phyloP scores from a whole-genome alignment of 495 filamentous ascomycete species.

The Penicillium desertorum region DNA sequence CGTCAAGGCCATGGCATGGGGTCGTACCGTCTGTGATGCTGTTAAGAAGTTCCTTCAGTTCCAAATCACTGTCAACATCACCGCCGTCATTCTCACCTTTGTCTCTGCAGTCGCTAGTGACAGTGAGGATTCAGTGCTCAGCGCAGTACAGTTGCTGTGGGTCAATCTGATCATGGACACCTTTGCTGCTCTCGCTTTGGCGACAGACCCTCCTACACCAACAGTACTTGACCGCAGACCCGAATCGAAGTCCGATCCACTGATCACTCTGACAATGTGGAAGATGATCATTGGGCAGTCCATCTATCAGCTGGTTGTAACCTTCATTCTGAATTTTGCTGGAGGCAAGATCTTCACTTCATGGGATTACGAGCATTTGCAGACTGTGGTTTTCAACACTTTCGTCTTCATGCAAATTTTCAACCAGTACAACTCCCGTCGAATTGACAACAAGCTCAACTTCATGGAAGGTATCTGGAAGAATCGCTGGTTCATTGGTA shows the following conservation, averaged over 20 bases:
- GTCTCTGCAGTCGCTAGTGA: slow-evolving; percentile 70
- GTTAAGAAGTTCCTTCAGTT: slow-evolving; percentile 94
- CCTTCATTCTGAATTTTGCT: slow-evolving; percentile 73
- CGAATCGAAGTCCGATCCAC: slow-evolving; percentile 70
- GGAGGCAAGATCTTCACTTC: slow-evolving; percentile 58
- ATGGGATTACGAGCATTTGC: slow-evolving; percentile 49
- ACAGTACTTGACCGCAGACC: slow-evolving; percentile 72
- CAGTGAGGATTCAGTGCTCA: slow-evolving; percentile 71
- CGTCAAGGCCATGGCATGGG: slow-evolving; percentile 85
- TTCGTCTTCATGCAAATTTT: slow-evolving; percentile 97
- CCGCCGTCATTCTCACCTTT: slow-evolving; percentile 80
- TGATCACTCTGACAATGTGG: slow-evolving; percentile 84
- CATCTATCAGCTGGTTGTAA: slow-evolving; percentile 79
- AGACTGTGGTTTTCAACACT: slow-evolving; percentile 83
- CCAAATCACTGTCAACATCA: slow-evolving; percentile 90
- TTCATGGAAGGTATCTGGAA: slow-evolving; percentile 79
- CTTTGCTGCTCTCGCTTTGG: slow-evolving; percentile 89
- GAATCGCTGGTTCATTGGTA: slow-evolving; percentile 81
- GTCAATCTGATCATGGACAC: slow-evolving; percentile 95
- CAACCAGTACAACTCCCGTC: slow-evolving; percentile 76
- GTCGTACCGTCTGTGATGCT: slow-evolving; percentile 82
- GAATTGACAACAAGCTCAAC: slow-evolving; percentile 86
- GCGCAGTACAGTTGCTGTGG: slow-evolving; percentile 85
- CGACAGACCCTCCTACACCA: slow-evolving; percentile 75
- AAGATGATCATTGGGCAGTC: slow-evolving; percentile 91